Evolutionary conservation across 108 stramenopile species (phyloP), one percentile per base, ranked within the genome.

Genomic region (Schizochytrium sp.): DNA sequence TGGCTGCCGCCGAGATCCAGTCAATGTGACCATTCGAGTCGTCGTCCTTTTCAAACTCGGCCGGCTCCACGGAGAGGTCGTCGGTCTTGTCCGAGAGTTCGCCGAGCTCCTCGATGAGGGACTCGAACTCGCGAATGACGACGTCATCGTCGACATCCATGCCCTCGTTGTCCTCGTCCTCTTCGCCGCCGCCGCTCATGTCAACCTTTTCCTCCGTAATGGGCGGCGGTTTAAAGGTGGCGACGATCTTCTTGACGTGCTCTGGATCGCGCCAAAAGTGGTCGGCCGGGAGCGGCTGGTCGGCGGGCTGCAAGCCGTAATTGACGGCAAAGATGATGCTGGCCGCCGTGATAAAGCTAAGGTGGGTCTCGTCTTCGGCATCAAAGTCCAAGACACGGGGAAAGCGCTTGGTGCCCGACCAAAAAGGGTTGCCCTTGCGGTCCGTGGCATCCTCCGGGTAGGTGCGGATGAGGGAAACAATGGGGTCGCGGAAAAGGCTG

Each of bases 381-480:
- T 71, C 58, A 59, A 92, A 92, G 16, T 51, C 59, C 19, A 71
- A 28, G 23, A 58, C 72, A 44, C 29, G 58, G 4, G 94, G 94
- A 60, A 93, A 94, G 51, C 93, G 91, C 92, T 95, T 95, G 23
- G 92, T 90, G 19, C 93, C 93, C 16, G 91, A 91, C 94, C 94
- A 95, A 72, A 95, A 95, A 57, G 92, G 90, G 41, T 5, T 21
- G 57, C 93, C 94, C 34, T 91, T 44, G 34, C 44, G 89, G 58
- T 57, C 87, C 16, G 91, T 91, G 88, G 89, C 58, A 47, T 94
- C 94, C 87, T 90, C 63, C 29, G 94, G 94, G 90, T 94, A 94
- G 69, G 91, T 91, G 87, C 90, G 76, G 23, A 63, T 63, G 51
- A 95, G 93, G 60, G 94, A 90, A 72, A 87, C 45, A 59, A 95